phyloP scores from a whole-genome alignment of 768 basidiomycete species.

The Russula vinacea region DNA sequence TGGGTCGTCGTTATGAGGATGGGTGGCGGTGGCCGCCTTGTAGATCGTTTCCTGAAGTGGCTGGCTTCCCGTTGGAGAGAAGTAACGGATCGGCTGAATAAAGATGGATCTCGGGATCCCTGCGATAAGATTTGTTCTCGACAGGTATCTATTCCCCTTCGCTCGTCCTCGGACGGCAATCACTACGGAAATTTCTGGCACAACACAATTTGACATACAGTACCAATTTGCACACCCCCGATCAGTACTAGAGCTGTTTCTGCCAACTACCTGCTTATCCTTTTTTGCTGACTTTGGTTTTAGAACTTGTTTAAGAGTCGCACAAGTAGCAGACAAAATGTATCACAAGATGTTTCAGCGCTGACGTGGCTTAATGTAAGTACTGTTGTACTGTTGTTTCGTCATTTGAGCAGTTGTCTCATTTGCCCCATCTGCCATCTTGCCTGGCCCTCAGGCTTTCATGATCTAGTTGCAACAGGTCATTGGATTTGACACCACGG shows the following conservation, averaged over 20 bases:
- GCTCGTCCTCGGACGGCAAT: neutral
- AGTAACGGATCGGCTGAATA: neutral
- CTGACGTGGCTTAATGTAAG: neutral
- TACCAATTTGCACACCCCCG: neutral
- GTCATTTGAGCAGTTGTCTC: neutral
- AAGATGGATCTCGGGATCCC: neutral
- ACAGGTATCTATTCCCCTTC: neutral
- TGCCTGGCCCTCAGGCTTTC: too few species aligned
- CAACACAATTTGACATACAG: neutral
- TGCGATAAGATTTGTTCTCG: neutral
- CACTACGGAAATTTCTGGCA: neutral
- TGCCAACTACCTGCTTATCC: neutral
- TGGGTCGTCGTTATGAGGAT: neutral
- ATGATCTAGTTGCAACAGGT: neutral
- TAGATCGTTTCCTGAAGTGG: slow-evolving; percentile 2
- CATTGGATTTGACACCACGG: neutral
- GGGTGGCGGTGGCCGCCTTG: neutral
- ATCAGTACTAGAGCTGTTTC: neutral
- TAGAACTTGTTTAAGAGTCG: neutral
- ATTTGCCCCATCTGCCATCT: neutral
- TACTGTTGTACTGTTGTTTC: neutral
- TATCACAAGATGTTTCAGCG: neutral
- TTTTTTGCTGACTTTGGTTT: too few species aligned
- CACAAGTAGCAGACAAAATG: neutral
- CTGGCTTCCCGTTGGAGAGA: neutral